These are phyloP conservation scores for Fistulifera pelliculosa DNA, from an alignment of 108 stramenopile species.

Conservation along the genomic window DNA sequence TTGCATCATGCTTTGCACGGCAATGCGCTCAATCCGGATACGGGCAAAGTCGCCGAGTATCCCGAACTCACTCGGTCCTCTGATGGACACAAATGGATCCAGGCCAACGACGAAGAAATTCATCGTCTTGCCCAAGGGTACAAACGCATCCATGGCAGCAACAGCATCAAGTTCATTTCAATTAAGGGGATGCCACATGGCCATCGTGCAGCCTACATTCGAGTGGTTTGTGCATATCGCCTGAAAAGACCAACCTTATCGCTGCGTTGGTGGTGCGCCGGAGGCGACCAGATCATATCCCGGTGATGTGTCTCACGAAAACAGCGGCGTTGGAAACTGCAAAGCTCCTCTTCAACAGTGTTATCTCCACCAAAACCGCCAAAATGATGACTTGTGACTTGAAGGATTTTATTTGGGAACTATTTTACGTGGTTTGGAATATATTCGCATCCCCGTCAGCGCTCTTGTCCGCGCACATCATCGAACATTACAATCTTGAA, in stretches of 20 bases:
- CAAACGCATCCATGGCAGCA: constrained; percentile 9
- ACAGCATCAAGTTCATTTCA: constrained; percentile 25
- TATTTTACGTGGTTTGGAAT: constrained; percentile 22
- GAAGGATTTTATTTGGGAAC: constrained; percentile 26
- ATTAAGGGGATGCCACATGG: constrained; percentile 13
- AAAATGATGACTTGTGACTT: constrained; percentile 20
- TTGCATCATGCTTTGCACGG: constrained; percentile 1
- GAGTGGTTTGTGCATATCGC: constrained; percentile 13
- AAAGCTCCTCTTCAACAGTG: constrained; percentile 41
- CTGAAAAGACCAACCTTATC: constrained; percentile 13
- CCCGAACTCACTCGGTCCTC: constrained; percentile 7
- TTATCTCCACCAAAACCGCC: constrained; percentile 23
- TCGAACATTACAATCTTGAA: constrained; percentile 26
- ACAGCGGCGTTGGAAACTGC: too few relatives aligned
- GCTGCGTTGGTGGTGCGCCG: constrained; percentile 10
- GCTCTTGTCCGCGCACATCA: constrained; percentile 19
- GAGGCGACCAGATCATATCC: constrained; percentile 28
- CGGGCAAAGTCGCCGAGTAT: constrained; percentile 18
- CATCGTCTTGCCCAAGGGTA: constrained; percentile 29
- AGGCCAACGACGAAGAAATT: constrained; percentile 11
- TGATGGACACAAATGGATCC: constrained; percentile 7
- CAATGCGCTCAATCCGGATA: constrained; percentile 17
- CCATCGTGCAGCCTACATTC: constrained; percentile 13
- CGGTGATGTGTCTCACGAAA: too few relatives aligned
- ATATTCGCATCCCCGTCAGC: constrained; percentile 23